Evolutionary conservation across 495 filamentous ascomycete genomes (phyloP).

Genomic region (Pseudotulostoma volvatum): DNA sequence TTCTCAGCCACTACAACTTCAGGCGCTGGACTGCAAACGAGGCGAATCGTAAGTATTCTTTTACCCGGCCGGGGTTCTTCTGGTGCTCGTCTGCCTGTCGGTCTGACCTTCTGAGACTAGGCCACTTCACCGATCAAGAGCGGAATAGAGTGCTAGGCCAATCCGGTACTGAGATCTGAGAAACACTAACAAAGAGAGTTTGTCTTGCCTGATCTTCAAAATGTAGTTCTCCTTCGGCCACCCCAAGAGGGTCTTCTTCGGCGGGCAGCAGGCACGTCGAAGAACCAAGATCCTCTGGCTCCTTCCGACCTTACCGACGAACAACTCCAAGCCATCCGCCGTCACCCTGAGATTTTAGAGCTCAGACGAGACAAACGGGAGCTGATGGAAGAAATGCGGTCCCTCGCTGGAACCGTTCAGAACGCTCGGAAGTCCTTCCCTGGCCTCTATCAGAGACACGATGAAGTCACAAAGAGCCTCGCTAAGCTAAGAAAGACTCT

Average conservation of each 20-base stretch:
- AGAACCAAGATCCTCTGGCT: constrained; percentile 11
- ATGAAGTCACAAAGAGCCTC: constrained; percentile 10
- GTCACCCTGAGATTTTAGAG: constrained; percentile 11
- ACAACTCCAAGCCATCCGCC: constrained; percentile 11
- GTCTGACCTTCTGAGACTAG: constrained; percentile 7
- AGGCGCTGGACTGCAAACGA: constrained; percentile 17
- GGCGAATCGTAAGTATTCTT: constrained; percentile 14
- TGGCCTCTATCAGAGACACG: constrained; percentile 13
- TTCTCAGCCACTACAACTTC: constrained; percentile 20
- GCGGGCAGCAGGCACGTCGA: constrained; percentile 11
- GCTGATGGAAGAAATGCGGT: constrained; percentile 16
- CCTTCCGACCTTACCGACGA: constrained; percentile 13
- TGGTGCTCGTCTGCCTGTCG: not conserved
- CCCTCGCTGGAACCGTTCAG: constrained; percentile 13
- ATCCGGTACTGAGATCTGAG: constrained; percentile 15
- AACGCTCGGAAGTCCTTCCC: constrained; percentile 11
- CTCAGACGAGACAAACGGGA: constrained; percentile 16
- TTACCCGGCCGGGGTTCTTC: constrained; percentile 1
- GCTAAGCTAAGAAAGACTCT: constrained; percentile 12
- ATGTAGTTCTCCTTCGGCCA: constrained; percentile 15
- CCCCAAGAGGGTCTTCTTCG: constrained; percentile 11
- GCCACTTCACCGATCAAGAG: constrained; percentile 18
- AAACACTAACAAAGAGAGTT: constrained; percentile 17
- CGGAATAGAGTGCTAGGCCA: constrained; percentile 16
- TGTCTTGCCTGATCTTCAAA: constrained; percentile 12